Percentiles rank a stretch among this genome's conserved stretches.
Conservation (phyloP, 148 eudicot genomes). For the Cornus kousa region DNA sequence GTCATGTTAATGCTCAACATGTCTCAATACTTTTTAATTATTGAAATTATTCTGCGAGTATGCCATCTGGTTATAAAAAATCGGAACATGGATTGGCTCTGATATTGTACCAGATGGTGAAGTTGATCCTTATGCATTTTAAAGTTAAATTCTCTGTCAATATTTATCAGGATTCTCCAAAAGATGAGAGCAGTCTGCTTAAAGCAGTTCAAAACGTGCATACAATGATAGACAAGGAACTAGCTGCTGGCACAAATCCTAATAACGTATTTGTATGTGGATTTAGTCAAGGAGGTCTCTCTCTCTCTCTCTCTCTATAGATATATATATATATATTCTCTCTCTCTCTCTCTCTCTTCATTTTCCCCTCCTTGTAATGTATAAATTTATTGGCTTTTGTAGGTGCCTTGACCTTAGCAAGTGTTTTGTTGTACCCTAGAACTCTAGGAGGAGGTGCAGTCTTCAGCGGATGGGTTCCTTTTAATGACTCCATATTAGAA, state of each 20-base stretch:
- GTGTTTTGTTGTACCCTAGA: slow-evolving; percentile 85
- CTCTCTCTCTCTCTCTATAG: slow-evolving; percentile 12
- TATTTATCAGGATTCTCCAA: slow-evolving; percentile 71
- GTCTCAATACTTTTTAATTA: not conserved
- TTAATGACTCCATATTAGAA: slow-evolving; percentile 61
- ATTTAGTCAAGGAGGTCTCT: slow-evolving; percentile 98
- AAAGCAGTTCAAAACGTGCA: slow-evolving; percentile 86
- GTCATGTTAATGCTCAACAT: not conserved
- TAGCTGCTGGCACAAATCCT: slow-evolving; percentile 76
- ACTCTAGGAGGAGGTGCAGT: slow-evolving; percentile 94
- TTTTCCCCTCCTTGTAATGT: not conserved
- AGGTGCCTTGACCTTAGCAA: slow-evolving; percentile 98
- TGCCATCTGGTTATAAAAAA: not conserved
- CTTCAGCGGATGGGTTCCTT: slow-evolving; percentile 99
- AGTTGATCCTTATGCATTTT: not conserved
- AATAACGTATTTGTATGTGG: slow-evolving; percentile 91
- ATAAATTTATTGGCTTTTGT: slow-evolving; percentile 16
- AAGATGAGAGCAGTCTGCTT: slow-evolving; percentile 60
- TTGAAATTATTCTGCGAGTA: not conserved
- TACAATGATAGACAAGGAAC: slow-evolving; percentile 80
- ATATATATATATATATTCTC: not conserved
- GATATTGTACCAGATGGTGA: not conserved
- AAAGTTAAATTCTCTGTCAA: not conserved
- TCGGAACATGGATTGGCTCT: not conserved
- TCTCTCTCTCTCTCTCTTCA: not conserved